Evolutionary conservation across 129 eudicot species (phyloP).

Genomic region (Centella asiatica): DNA sequence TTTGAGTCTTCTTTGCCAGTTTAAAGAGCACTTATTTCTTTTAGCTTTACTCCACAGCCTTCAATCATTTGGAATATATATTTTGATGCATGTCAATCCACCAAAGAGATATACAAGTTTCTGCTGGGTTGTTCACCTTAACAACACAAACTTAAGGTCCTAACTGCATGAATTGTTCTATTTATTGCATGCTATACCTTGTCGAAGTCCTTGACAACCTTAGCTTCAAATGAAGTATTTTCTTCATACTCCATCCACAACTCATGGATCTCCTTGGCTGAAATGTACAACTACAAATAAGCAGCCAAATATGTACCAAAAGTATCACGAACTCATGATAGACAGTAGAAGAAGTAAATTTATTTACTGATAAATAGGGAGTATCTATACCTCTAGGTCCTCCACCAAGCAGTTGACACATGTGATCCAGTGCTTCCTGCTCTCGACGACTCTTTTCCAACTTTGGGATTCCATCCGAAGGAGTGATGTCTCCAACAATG

Average conservation of each 20-base stretch:
- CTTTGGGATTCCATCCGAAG: constrained; percentile 84
- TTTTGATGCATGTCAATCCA: too few species aligned
- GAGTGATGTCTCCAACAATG: constrained; percentile 97
- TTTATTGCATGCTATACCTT: constrained; percentile 38
- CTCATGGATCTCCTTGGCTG: constrained; percentile 81
- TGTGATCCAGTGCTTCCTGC: constrained; percentile 79
- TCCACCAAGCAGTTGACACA: constrained; percentile 92
- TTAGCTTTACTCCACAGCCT: too few species aligned
- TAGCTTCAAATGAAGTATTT: constrained; percentile 78
- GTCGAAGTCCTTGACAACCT: constrained; percentile 94
- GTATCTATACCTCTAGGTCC: constrained; percentile 63
- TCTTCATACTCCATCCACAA: constrained; percentile 99
- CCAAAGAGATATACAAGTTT: background rate
- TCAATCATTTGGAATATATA: too few species aligned
- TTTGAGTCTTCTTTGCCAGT: too few species aligned
- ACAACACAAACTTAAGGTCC: background rate
- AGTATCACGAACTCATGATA: background rate
- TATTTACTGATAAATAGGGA: background rate
- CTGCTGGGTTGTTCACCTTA: background rate
- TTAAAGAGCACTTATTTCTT: too few species aligned
- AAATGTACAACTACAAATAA: constrained; percentile 25
- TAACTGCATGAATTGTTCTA: background rate
- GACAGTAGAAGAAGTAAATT: background rate
- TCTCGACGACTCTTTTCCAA: constrained; percentile 76
- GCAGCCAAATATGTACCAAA: constrained; percentile 21